phyloP scores from a whole-genome alignment of 2,329 filamentous ascomycete genomes.

The Drechslerella stenobrocha region DNA sequence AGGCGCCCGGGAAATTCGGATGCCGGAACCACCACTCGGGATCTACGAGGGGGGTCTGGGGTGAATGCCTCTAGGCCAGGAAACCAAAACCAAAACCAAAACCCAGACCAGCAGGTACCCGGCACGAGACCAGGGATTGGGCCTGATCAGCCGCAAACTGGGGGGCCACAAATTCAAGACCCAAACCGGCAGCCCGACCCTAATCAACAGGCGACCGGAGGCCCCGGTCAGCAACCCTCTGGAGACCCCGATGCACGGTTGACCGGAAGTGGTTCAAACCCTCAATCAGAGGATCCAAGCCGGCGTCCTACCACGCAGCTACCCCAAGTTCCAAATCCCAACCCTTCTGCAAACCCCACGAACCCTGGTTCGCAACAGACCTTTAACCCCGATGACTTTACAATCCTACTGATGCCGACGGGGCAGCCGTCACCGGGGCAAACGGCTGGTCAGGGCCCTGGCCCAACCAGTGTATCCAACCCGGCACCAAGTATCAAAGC shows the following conservation, averaged over 20 bases:
- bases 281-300: slow-evolving; percentile 3
- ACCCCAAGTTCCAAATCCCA: not conserved
- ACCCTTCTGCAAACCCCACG: slow-evolving; percentile 12
- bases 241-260: slow-evolving; percentile 1
- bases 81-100: not conserved
- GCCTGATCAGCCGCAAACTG: too few relatives aligned
- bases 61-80: too few relatives aligned
- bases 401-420: not conserved
- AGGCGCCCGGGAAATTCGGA: too few relatives aligned
- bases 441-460: slow-evolving; percentile 12
- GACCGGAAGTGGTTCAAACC: not conserved
- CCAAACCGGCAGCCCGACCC: not conserved
- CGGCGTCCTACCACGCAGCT: not conserved
- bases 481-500: slow-evolving; percentile 18
- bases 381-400: slow-evolving; percentile 27
- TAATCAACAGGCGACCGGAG: not conserved
- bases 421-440: slow-evolving; percentile 14
- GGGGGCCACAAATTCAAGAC: too few relatives aligned
- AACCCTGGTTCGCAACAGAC: not conserved
- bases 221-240: not conserved
- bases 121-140: too few relatives aligned
- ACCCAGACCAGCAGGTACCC: too few relatives aligned
- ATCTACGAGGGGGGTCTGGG: too few relatives aligned
- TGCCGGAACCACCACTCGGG: too few relatives aligned
- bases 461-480: slow-evolving; percentile 1